A percentile compares a stretch with the other conserved stretches of the same genome.
phyloP scores from a whole-genome alignment of 805 yeast species.

The Cyberlindnera americana region DNA sequence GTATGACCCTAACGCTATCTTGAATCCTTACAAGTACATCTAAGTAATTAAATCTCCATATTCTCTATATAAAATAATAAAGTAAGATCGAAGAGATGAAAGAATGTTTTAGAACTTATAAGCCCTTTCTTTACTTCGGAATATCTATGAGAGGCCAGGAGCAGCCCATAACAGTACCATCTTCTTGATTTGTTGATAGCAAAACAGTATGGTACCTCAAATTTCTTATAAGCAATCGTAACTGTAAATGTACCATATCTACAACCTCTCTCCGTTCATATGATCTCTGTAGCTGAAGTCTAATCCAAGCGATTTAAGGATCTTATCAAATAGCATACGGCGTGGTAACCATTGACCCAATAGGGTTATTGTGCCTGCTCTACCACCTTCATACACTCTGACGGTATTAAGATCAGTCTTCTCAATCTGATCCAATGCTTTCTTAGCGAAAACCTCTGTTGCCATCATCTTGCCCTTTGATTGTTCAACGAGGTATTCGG shows the following conservation, averaged over 20 bases:
- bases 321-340: conserved; percentile 11
- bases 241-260: too few relatives aligned
- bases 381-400: conserved; percentile 22
- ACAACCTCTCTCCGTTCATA: conserved; percentile 5
- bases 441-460: conserved; percentile 38
- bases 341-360: conserved; percentile 9
- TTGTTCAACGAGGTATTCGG: conserved; percentile 2
- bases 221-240: too few relatives aligned
- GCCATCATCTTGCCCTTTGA: conserved; percentile 21
- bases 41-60: conserved; percentile 27
- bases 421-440: conserved; percentile 36
- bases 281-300: conserved; percentile 24
- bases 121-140: neutral
- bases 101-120: neutral
- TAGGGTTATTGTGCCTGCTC: conserved; percentile 11
- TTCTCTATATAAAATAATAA: conserved; percentile 1
- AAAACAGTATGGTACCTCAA: too few relatives aligned
- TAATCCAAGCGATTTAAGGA: conserved; percentile 17
- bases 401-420: conserved; percentile 16
- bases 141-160: too few relatives aligned
- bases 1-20: conserved; percentile 86
- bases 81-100: too few relatives aligned
- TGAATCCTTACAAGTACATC: conserved; percentile 93
- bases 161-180: too few relatives aligned
- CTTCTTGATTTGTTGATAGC: too few relatives aligned